phyloP scores from a whole-genome alignment of 2,329 filamentous ascomycete species.

The Cladosporium halotolerans region DNA sequence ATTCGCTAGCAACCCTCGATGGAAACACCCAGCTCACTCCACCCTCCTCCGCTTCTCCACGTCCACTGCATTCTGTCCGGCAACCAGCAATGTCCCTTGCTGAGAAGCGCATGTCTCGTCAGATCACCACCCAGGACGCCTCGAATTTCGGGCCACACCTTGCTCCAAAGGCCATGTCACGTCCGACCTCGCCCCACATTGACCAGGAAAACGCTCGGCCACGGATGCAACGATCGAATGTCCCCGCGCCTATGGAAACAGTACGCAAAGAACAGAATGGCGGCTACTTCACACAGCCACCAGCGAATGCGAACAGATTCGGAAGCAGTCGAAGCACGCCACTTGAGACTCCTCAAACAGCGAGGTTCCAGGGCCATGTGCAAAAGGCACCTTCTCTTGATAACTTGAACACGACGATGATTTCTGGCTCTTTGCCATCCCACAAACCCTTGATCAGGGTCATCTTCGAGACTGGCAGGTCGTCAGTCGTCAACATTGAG shows the following conservation, averaged over 20 bases:
- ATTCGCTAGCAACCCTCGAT: slow-evolving; percentile 78
- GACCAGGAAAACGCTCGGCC: slow-evolving; percentile 52
- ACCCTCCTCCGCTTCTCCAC: slow-evolving; percentile 59
- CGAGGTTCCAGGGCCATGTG: slow-evolving; percentile 62
- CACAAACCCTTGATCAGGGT: slow-evolving; percentile 88
- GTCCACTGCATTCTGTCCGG: slow-evolving; percentile 52
- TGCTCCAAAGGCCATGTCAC: slow-evolving; percentile 52
- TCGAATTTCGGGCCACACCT: slow-evolving; percentile 35
- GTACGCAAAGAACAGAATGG: slow-evolving; percentile 44
- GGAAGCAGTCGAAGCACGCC: slow-evolving; percentile 45
- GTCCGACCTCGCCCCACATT: slow-evolving; percentile 64
- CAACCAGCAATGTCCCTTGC: slow-evolving; percentile 39
- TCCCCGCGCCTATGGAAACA: slow-evolving; percentile 50
- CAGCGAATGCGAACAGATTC: slow-evolving; percentile 42
- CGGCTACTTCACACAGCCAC: slow-evolving; percentile 45
- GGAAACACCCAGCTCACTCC: slow-evolving; percentile 51
- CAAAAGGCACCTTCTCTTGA: slow-evolving; percentile 80
- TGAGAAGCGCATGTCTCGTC: slow-evolving; percentile 44
- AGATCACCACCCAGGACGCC: slow-evolving; percentile 30
- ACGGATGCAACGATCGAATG: slow-evolving; percentile 41
- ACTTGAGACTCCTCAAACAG: slow-evolving; percentile 56
- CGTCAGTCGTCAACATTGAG: slow-evolving; percentile 88
- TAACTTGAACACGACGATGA: slow-evolving; percentile 58
- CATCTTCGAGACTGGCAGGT: slow-evolving; percentile 84
- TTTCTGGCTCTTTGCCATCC: slow-evolving; percentile 64